Evolutionary conservation across 208 protist genomes (phyloP).

Genomic region (Trypanosoma boissoni): DNA sequence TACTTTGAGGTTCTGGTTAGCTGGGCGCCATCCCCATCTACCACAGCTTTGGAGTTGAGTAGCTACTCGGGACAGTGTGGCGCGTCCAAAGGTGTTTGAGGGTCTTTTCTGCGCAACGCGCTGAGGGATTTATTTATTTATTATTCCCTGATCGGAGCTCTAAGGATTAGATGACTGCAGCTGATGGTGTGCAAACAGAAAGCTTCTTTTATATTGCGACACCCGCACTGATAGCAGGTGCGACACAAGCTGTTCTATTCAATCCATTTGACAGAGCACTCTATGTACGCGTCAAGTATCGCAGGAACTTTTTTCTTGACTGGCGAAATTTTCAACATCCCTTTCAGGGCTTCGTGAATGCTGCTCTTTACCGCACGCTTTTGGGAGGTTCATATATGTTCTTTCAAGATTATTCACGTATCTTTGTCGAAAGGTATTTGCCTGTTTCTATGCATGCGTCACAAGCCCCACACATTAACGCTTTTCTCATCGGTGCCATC

Average conservation of each 20-base stretch:
- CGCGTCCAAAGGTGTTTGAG: no score
- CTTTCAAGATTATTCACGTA: conserved; percentile 79
- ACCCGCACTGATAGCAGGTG: conserved; percentile 69
- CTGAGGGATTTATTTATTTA: no score
- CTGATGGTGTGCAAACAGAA: conserved; percentile 24
- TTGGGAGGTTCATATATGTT: conserved; percentile 88
- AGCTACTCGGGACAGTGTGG: no score
- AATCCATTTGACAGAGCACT: conserved; percentile 88
- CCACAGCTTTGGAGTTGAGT: no score
- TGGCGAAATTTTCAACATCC: conserved; percentile 85
- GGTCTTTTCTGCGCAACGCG: no score
- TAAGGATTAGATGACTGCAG: not conserved
- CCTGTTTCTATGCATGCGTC: conserved; percentile 45
- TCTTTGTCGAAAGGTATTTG: conserved; percentile 53
- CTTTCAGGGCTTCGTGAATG: conserved; percentile 90
- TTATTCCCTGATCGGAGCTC: no score
- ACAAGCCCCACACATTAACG: conserved; percentile 61
- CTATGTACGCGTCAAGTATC: conserved; percentile 84
- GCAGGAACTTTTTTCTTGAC: conserved; percentile 71
- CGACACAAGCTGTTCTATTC: conserved; percentile 84
- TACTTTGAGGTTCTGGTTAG: no score
- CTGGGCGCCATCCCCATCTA: no score
- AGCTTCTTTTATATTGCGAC: conserved; percentile 47
- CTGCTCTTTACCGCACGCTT: conserved; percentile 83
- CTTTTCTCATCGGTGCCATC: conserved; percentile 64